Evolutionary conservation across 768 basidiomycete genomes (phyloP).

Genomic region (Amanita jacksonii): DNA sequence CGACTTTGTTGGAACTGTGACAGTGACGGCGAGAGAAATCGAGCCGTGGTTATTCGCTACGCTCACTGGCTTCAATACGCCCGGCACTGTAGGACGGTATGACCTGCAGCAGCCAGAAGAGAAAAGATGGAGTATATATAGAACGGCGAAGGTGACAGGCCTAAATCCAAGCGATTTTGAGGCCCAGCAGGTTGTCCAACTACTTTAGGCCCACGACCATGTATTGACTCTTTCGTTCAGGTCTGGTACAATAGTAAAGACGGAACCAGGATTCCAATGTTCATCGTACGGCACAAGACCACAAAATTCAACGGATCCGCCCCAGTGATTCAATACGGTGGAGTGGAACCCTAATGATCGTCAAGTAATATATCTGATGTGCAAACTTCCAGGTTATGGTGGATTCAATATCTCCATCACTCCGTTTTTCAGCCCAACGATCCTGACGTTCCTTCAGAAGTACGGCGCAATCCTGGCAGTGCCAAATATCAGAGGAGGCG

Average conservation of each 20-base stretch:
- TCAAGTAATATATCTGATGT: neutral
- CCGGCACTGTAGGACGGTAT: slow-evolving; percentile 56
- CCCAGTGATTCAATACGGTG: slow-evolving; percentile 70
- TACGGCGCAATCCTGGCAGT: slow-evolving; percentile 61
- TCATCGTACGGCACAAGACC: slow-evolving; percentile 66
- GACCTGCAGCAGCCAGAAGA: slow-evolving; percentile 47
- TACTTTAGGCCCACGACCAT: neutral
- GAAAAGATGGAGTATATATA: slow-evolving; percentile 46
- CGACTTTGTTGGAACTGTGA: slow-evolving; percentile 60
- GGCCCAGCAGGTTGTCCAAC: slow-evolving; percentile 42
- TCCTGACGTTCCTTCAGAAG: slow-evolving; percentile 63
- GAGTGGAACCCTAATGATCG: slow-evolving; percentile 3
- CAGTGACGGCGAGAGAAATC: slow-evolving; percentile 39
- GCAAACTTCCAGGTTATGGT: slow-evolving; percentile 52
- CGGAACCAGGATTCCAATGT: slow-evolving; percentile 79
- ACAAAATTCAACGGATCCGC: slow-evolving; percentile 67
- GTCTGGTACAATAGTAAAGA: slow-evolving; percentile 78
- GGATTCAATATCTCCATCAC: slow-evolving; percentile 66
- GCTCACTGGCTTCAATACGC: slow-evolving; percentile 61
- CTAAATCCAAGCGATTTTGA: slow-evolving; percentile 61
- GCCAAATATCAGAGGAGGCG: slow-evolving; percentile 55
- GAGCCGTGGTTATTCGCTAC: slow-evolving; percentile 56
- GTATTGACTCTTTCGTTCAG: slow-evolving; percentile 18
- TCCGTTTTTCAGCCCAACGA: slow-evolving; percentile 62
- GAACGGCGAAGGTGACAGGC: slow-evolving; percentile 48